Conservation (phyloP, 2,329 filamentous ascomycete species). For the Claviceps cyperi region DNA sequence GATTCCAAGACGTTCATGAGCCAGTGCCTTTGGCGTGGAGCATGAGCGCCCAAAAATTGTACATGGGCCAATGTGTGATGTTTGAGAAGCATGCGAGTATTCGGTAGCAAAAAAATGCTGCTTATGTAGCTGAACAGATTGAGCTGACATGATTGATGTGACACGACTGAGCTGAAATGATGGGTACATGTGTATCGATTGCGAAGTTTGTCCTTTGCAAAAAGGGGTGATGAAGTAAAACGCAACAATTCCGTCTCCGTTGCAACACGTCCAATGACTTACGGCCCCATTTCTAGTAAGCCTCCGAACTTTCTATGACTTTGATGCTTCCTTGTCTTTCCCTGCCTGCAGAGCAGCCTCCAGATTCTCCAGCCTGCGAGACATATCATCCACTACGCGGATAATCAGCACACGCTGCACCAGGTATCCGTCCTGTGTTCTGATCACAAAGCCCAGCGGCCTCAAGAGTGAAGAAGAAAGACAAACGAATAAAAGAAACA, state of each 20-base stretch:
- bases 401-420: not conserved
- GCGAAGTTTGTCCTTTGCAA: not conserved
- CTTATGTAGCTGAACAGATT: not conserved
- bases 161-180: not conserved
- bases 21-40: not conserved
- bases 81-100: not conserved
- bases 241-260: not conserved
- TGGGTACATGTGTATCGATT: not conserved
- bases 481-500: not conserved
- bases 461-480: not conserved
- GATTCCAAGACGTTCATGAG: not conserved
- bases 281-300: not conserved
- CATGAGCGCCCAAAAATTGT: not conserved
- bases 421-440: not conserved
- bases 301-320: conserved; percentile 12
- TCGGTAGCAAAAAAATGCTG: not conserved
- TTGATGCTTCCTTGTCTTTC: conserved; percentile 30
- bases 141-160: not conserved
- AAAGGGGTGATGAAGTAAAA: not conserved
- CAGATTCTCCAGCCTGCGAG: conserved; percentile 66
- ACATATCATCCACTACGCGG: conserved; percentile 80
- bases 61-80: not conserved
- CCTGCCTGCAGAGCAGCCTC: conserved; percentile 55
- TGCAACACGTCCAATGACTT: not conserved
- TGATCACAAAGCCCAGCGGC: not conserved